A percentile compares a stretch with the other conserved stretches of the same genome.
phyloP scores from a whole-genome alignment of 371 early-diverging fungal species.

The Dichotomocladium elegans region DNA sequence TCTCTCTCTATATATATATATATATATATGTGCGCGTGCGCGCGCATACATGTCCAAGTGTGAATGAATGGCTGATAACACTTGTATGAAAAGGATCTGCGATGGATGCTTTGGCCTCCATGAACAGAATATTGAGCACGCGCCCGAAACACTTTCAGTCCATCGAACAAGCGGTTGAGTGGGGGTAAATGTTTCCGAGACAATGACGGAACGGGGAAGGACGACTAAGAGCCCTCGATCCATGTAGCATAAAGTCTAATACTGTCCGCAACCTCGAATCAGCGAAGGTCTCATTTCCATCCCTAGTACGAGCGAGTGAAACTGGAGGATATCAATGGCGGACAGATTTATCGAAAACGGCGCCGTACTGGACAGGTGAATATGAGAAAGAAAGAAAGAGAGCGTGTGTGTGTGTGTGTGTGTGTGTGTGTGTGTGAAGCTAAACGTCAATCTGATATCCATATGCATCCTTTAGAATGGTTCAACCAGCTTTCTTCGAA shows the following conservation, averaged over 20 bases:
- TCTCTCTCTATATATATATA: too few relatives aligned
- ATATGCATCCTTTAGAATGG: constrained; percentile 59
- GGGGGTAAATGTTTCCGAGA: constrained; percentile 37
- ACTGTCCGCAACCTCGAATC: constrained; percentile 67
- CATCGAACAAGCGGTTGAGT: constrained; percentile 64
- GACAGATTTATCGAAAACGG: constrained; percentile 68
- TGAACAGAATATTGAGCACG: constrained; percentile 54
- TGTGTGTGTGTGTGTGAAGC: too few relatives aligned
- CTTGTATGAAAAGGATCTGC: constrained; percentile 46
- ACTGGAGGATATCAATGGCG: constrained; percentile 45
- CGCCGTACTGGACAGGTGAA: constrained; percentile 74
- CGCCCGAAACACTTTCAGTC: constrained; percentile 63
- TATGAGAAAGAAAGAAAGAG: too few relatives aligned
- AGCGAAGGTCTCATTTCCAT: constrained; percentile 76
- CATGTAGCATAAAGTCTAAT: constrained; percentile 52
- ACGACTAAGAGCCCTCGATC: neutral
- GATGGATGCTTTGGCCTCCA: constrained; percentile 70
- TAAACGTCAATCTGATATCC: neutral
- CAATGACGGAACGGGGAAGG: neutral
- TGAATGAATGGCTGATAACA: constrained; percentile 20
- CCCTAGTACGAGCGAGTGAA: constrained; percentile 20
- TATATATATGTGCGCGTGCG: too few relatives aligned
- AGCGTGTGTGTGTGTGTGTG: too few relatives aligned
- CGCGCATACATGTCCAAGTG: neutral
- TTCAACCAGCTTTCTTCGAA: constrained; percentile 77